Percentiles rank a stretch among this genome's conserved stretches.
Evolutionary conservation across 2,329 filamentous ascomycete genomes (phyloP).

Genomic region (Colletotrichum horii): DNA sequence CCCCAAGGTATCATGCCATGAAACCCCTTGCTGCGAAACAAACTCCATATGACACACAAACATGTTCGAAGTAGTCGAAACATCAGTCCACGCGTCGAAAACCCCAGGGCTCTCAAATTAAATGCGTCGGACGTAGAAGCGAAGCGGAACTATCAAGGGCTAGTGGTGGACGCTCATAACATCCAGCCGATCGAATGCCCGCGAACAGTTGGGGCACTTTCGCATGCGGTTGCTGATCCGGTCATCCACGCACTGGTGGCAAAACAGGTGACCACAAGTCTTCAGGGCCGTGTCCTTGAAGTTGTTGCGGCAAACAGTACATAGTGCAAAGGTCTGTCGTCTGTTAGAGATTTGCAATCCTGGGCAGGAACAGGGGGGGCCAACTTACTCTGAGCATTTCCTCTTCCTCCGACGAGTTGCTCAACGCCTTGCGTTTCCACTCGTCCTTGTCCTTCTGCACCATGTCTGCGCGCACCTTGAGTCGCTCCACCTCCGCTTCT

Average conservation of each 20-base stretch:
- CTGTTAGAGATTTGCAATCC: conserved; percentile 24
- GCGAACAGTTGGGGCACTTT: conserved; percentile 94
- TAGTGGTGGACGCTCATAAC: conserved; percentile 74
- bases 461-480: conserved; percentile 78
- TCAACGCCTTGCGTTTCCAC: conserved; percentile 83
- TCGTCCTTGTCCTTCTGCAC: conserved; percentile 82
- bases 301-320: conserved; percentile 89
- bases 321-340: conserved; percentile 59
- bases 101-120: neutral
- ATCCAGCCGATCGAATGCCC: conserved; percentile 89
- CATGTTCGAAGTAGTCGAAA: conserved; percentile 3
- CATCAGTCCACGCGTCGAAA: neutral
- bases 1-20: conserved; percentile 23
- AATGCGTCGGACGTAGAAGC: neutral
- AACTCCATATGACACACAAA: conserved; percentile 16
- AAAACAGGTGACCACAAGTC: conserved; percentile 95
- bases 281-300: conserved; percentile 95
- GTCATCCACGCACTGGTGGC: conserved; percentile 87
- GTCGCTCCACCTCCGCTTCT: conserved; percentile 79
- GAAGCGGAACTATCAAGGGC: neutral
- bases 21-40: conserved; percentile 14
- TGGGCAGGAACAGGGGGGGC: neutral
- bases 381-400: conserved; percentile 83
- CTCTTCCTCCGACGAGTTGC: conserved; percentile 82
- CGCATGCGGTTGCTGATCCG: conserved; percentile 87